Evolutionary conservation across 495 filamentous ascomycete species (phyloP).

Genomic region (Trichoderma erinaceum): DNA sequence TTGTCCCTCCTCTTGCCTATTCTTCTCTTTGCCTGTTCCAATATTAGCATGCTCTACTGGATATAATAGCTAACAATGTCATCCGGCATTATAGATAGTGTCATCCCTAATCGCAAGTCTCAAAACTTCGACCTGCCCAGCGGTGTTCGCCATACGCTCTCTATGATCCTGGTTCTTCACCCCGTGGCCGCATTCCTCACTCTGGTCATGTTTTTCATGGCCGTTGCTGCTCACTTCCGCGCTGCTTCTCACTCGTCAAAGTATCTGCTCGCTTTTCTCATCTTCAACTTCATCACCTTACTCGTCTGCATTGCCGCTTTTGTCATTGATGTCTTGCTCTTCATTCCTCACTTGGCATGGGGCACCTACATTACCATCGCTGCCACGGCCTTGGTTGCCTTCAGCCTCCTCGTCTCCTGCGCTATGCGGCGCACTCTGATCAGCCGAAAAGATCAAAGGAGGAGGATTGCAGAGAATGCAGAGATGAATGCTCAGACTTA

Average conservation of each 20-base stretch:
- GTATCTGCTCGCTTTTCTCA: conserved; percentile 76
- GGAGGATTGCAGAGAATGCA: conserved; percentile 83
- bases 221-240: conserved; percentile 79
- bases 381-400: conserved; percentile 78
- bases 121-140: conserved; percentile 67
- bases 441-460: conserved; percentile 83
- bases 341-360: conserved; percentile 90
- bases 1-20: not conserved
- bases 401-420: conserved; percentile 81
- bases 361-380: conserved; percentile 92
- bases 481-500: conserved; percentile 94
- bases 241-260: conserved; percentile 86
- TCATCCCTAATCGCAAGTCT: not conserved
- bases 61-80: not conserved
- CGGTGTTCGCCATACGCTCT: conserved; percentile 72
- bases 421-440: conserved; percentile 96
- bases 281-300: conserved; percentile 78
- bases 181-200: conserved; percentile 30
- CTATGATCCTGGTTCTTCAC: conserved; percentile 58
- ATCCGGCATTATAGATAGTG: not conserved
- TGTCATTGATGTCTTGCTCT: conserved; percentile 90
- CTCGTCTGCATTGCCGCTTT: conserved; percentile 82
- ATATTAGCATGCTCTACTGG: not conserved
- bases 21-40: not conserved
- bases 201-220: conserved; percentile 45